Evolutionary conservation across 257 asterid species (phyloP).

Genomic region (Catharanthus roseus): DNA sequence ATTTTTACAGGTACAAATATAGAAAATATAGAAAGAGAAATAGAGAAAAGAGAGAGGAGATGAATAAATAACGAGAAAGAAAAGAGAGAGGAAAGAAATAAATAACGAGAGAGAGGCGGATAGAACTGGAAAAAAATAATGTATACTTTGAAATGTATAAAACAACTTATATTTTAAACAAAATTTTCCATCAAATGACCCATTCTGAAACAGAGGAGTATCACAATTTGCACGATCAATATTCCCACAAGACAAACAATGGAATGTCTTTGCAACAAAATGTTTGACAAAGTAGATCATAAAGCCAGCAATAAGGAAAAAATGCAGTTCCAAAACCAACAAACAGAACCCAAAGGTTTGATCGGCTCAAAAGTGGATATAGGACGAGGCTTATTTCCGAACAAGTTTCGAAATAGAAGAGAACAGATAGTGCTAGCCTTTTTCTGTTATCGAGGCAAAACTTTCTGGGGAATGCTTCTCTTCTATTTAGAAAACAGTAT

Average conservation of each 20-base stretch:
- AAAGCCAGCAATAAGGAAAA: not conserved
- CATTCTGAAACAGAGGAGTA: too few species aligned
- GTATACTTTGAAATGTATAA: too few species aligned
- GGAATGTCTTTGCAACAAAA: not conserved
- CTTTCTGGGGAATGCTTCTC: not conserved
- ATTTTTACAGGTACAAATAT: too few species aligned
- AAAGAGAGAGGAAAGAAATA: too few species aligned
- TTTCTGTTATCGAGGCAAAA: not conserved
- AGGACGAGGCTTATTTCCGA: not conserved
- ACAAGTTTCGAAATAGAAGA: not conserved
- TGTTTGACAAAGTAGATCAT: not conserved
- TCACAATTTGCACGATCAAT: too few species aligned
- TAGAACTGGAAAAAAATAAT: too few species aligned
- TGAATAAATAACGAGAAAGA: too few species aligned
- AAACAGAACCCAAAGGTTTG: not conserved
- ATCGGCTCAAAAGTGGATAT: not conserved
- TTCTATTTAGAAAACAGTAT: not conserved
- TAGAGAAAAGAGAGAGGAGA: too few species aligned
- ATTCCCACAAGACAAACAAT: not conserved
- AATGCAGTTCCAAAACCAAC: not conserved
- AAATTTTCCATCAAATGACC: too few species aligned
- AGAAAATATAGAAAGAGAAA: too few species aligned
- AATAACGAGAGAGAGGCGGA: too few species aligned
- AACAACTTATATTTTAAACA: too few species aligned
- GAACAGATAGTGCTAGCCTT: not conserved